A percentile compares a stretch with the other conserved stretches of the same genome.
These are phyloP conservation scores for Lentinula aciculospora DNA, from an alignment of 768 basidiomycete genomes.

Conservation along the genomic window DNA sequence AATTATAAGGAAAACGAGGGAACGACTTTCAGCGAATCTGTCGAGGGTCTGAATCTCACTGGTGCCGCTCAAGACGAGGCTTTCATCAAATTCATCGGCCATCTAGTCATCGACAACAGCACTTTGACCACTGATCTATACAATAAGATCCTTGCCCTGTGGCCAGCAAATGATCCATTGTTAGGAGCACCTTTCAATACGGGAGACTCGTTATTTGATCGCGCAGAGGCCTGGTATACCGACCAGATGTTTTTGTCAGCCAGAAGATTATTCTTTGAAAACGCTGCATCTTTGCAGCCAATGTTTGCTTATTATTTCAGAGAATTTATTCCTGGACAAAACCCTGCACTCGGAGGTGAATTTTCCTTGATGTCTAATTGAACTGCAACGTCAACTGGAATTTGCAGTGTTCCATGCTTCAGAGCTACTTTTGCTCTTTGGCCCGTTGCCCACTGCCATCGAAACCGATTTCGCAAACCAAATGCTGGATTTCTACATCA, in stretches of 20 bases:
- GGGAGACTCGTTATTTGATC: conserved; percentile 54
- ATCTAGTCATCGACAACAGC: conserved; percentile 47
- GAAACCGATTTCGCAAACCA: conserved; percentile 42
- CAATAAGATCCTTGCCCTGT: conserved; percentile 30
- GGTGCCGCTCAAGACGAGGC: conserved; percentile 33
- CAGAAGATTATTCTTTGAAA: conserved; percentile 42
- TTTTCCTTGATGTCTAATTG: no score
- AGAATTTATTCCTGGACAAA: conserved; percentile 53
- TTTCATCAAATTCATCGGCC: conserved; percentile 42
- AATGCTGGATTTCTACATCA: conserved; percentile 49
- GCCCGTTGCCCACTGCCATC: conserved; percentile 33
- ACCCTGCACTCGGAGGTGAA: conserved; percentile 41
- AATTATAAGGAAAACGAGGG: conserved; percentile 46
- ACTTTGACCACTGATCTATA: conserved; percentile 39
- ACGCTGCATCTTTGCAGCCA: conserved; percentile 39
- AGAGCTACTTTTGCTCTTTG: conserved; percentile 44
- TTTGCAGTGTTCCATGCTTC: conserved; percentile 41
- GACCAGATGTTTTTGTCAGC: conserved; percentile 52
- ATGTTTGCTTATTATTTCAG: conserved; percentile 51
- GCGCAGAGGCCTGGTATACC: conserved; percentile 52
- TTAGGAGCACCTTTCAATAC: conserved; percentile 51
- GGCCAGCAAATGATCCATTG: conserved; percentile 41
- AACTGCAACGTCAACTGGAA: no score
- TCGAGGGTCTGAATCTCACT: conserved; percentile 33
- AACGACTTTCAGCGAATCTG: conserved; percentile 31